phyloP scores from a whole-genome alignment of 495 filamentous ascomycete genomes.

The Astrothelium macrocarpum region DNA sequence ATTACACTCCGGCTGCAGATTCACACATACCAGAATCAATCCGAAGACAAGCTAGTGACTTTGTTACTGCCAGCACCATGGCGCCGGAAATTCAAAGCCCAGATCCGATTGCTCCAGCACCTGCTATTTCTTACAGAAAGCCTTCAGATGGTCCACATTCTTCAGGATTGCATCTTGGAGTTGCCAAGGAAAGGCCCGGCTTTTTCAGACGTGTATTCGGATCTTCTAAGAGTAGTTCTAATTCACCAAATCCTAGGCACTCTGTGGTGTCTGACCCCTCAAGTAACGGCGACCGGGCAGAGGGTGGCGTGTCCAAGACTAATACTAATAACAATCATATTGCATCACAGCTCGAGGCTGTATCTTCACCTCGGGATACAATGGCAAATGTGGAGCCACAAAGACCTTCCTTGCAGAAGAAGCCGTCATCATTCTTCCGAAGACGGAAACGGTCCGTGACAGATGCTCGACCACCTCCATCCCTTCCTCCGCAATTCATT shows the following conservation, averaged over 20 bases:
- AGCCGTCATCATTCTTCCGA: constrained; percentile 84
- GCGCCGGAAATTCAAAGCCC: not conserved
- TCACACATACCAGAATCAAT: constrained; percentile 18
- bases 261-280: not conserved
- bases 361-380: constrained; percentile 37
- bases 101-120: constrained; percentile 12
- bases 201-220: constrained; percentile 92
- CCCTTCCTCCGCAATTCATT: constrained; percentile 31
- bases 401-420: constrained; percentile 63
- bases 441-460: constrained; percentile 78
- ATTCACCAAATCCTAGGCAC: not conserved
- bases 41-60: constrained; percentile 29
- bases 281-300: not conserved
- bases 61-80: constrained; percentile 26
- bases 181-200: constrained; percentile 64
- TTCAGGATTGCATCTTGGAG: constrained; percentile 26
- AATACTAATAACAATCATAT: not conserved
- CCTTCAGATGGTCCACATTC: not conserved
- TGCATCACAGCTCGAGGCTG: constrained; percentile 17
- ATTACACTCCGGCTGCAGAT: constrained; percentile 43
- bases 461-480: constrained; percentile 44
- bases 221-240: constrained; percentile 11
- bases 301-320: not conserved
- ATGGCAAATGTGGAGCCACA: not conserved
- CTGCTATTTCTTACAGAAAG: constrained; percentile 4